These are phyloP conservation scores for Grosmannia serpens DNA, from an alignment of 2,329 filamentous ascomycete genomes.

Conservation along the genomic window DNA sequence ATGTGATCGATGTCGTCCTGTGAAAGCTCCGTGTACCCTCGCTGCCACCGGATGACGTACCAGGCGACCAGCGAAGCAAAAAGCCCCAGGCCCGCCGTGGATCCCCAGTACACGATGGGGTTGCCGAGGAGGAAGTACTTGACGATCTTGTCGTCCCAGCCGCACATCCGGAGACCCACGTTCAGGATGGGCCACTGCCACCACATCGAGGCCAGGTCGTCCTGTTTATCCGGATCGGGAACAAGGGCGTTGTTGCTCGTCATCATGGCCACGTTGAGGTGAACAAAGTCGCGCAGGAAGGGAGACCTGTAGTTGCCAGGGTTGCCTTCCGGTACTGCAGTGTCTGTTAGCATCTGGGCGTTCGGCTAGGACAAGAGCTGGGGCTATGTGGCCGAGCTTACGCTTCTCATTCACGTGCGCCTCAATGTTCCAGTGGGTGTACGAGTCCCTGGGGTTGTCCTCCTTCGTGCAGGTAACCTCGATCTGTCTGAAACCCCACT, in stretches of 20 bases:
- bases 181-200: conserved; percentile 98
- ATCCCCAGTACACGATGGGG: conserved; percentile 91
- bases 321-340: conserved; percentile 70
- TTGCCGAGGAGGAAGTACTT: conserved; percentile 99
- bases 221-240: conserved; percentile 96
- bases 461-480: conserved; percentile 91
- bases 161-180: conserved; percentile 95
- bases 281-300: conserved; percentile 94
- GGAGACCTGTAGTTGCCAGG: conserved; percentile 91
- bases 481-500: conserved; percentile 99
- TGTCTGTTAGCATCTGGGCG: conserved; percentile 16
- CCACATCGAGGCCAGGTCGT: conserved; percentile 89
- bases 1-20: conserved; percentile 80
- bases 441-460: conserved; percentile 84
- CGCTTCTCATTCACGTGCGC: conserved; percentile 86
- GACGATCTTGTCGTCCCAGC: conserved; percentile 89
- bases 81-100: conserved; percentile 64
- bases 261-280: conserved; percentile 99
- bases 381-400: conserved; percentile 34
- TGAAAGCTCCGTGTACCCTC: conserved; percentile 76
- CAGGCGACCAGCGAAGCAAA: conserved; percentile 64
- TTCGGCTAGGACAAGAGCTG: conserved; percentile 2
- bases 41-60: conserved; percentile 93
- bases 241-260: conserved; percentile 98
- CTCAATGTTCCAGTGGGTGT: conserved; percentile 99